Percentiles rank a stretch among this genome's conserved stretches.
Evolutionary conservation across 2,329 filamentous ascomycete genomes (phyloP).

Genomic region (Fusarium sp.): DNA sequence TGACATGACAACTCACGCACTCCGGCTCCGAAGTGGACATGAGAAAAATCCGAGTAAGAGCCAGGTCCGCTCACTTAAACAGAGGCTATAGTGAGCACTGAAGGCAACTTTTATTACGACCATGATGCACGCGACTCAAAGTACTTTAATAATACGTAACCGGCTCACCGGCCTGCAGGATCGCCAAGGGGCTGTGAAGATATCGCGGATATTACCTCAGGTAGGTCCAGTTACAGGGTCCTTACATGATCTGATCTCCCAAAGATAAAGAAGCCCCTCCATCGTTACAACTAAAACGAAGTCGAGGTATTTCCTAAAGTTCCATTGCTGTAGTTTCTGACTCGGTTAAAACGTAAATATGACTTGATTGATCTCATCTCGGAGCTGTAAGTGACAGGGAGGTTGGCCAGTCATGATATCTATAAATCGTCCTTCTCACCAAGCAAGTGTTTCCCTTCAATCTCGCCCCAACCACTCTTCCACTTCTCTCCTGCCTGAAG

Average conservation of each 20-base stretch:
- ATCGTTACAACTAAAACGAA: background rate
- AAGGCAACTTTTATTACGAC: too few relatives aligned
- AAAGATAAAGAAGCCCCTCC: background rate
- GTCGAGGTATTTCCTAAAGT: background rate
- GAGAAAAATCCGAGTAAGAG: slow-evolving; percentile 3
- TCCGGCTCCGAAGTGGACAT: slow-evolving; percentile 32
- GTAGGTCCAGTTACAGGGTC: background rate
- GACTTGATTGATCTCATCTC: slow-evolving; percentile 5
- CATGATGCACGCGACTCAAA: slow-evolving; percentile 2
- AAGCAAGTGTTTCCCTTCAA: background rate
- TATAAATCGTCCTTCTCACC: slow-evolving; percentile 30
- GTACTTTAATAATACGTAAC: background rate
- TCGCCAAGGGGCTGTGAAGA: slow-evolving; percentile 9
- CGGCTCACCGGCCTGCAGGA: slow-evolving; percentile 4
- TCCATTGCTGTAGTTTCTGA: background rate
- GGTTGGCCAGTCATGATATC: slow-evolving; percentile 1
- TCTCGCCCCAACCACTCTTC: background rate
- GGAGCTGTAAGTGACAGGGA: slow-evolving; percentile 14
- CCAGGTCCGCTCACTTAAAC: slow-evolving; percentile 2
- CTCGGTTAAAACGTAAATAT: slow-evolving; percentile 1
- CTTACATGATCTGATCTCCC: slow-evolving; percentile 23
- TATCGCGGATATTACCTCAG: slow-evolving; percentile 2
- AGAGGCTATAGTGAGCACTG: too few relatives aligned
- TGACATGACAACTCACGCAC: slow-evolving; percentile 33
- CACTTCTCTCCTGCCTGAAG: slow-evolving; percentile 1